Base-by-base conservation (phyloP, 352 stramenopile genomes). In the Globisporangium cederbergense region DNA sequence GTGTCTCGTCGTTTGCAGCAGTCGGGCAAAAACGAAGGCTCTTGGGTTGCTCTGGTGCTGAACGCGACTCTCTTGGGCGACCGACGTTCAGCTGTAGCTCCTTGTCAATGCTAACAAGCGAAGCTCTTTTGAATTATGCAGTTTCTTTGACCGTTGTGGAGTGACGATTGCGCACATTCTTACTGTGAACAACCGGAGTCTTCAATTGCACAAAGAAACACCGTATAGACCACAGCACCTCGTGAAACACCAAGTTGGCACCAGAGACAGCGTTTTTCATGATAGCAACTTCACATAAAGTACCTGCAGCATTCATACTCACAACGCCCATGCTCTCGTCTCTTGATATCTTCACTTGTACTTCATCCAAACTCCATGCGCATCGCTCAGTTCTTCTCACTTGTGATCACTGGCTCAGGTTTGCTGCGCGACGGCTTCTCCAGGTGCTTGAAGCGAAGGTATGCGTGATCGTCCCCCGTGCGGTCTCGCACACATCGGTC, bases 401-500 rank as follows among this genome's bases (percentile, higher is more conserved):
- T 55, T n/a, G 64, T 40, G 32, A 64, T 32, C 61, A 68, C 60
- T 51, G 65, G 38, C 30, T 55, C 32, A 30, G 36, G 49, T 61
- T 70, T 54, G 67, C 60, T 70, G 51, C 65, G 66, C 22, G 66
- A 64, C n/a, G 77, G 67, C 34, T 80, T 84, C 42, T 80, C 67
- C 45, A 86, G 65, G 55, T 95, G 83, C 70, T 95, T 93, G 64
- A 93, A 95, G 25, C 83, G 84, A 51, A 95, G 65, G 58, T 91
- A 93, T n/a, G 83, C 83, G 57, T 93, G 81, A 64, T 95, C 85
- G 50, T 94, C 83, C 14, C 85, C 83, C 4, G 69, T 79, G 45
- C 87, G 85, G 57, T 96, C 87, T 25, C 86, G 87, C 57, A 94
- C 87, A 64, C 85, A 86, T 10, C 86, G 81, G 57, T 96, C 82